These are phyloP conservation scores for Fusarium piperis DNA, from an alignment of 2,329 filamentous ascomycete species.

Conservation along the genomic window DNA sequence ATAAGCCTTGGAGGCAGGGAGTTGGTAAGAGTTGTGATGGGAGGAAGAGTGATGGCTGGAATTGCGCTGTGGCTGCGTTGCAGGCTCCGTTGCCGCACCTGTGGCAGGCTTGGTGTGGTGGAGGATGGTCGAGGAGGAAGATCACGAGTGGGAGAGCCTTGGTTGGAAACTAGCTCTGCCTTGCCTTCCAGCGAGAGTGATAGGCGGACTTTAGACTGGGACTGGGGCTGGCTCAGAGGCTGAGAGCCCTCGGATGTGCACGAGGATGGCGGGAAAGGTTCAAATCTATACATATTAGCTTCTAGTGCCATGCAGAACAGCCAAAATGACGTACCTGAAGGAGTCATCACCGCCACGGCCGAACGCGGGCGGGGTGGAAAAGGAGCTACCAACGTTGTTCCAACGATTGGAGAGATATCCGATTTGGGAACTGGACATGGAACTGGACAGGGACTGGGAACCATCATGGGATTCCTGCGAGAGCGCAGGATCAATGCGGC, in stretches of 20 bases:
- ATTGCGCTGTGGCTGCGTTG: constrained; percentile 78
- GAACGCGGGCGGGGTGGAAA: constrained; percentile 59
- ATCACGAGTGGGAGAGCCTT: constrained; percentile 70
- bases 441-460: constrained; percentile 48
- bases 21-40: constrained; percentile 63
- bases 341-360: constrained; percentile 54
- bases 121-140: constrained; percentile 59
- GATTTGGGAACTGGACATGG: constrained; percentile 53
- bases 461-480: constrained; percentile 43
- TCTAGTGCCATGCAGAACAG: neutral
- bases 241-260: constrained; percentile 55
- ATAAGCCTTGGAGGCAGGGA: constrained; percentile 64
- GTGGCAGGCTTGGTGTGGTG: constrained; percentile 58
- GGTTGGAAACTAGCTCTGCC: constrained; percentile 81
- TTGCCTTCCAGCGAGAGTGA: constrained; percentile 90
- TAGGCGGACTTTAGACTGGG: constrained; percentile 72
- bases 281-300: constrained; percentile 48
- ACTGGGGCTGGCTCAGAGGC: constrained; percentile 47
- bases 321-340: constrained; percentile 52
- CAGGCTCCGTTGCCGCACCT: constrained; percentile 62
- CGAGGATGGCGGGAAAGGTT: constrained; percentile 55
- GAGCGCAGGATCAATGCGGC: constrained; percentile 40
- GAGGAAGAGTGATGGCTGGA: constrained; percentile 65
- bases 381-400: constrained; percentile 60
- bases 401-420: constrained; percentile 67